Evolutionary conservation across 495 filamentous ascomycete genomes (phyloP).

Genomic region (Beverwykella pulmonaria): DNA sequence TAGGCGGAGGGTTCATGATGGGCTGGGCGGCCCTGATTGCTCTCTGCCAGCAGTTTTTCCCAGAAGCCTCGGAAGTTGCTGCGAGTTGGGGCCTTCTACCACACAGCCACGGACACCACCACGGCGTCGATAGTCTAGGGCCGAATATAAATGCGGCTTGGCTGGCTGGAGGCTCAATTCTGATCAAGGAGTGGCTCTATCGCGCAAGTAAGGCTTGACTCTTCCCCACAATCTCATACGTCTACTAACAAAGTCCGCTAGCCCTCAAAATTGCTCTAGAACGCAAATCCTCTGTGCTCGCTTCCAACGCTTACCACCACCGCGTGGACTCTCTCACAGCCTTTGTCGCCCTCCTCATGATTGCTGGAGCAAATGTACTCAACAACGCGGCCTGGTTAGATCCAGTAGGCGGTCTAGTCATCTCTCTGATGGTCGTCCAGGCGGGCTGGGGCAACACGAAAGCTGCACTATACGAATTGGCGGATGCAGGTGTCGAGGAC

Average conservation of each 20-base stretch:
- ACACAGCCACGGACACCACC: conserved; percentile 63
- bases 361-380: conserved; percentile 85
- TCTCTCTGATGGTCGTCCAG: conserved; percentile 88
- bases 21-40: conserved; percentile 74
- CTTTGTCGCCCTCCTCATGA: conserved; percentile 84
- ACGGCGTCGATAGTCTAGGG: conserved; percentile 57
- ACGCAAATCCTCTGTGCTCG: conserved; percentile 92
- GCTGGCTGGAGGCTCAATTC: conserved; percentile 88
- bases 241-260: conserved; percentile 32
- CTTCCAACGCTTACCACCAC: conserved; percentile 95
- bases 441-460: conserved; percentile 87
- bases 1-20: conserved; percentile 89
- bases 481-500: conserved; percentile 82
- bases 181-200: conserved; percentile 95
- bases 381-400: conserved; percentile 86
- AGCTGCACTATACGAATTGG: conserved; percentile 79
- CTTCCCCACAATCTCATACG: background rate
- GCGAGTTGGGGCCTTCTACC: conserved; percentile 63
- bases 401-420: conserved; percentile 88
- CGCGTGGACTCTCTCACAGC: conserved; percentile 93
- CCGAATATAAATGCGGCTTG: conserved; percentile 92
- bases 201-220: conserved; percentile 74
- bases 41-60: conserved; percentile 77
- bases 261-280: conserved; percentile 96
- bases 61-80: conserved; percentile 65